Conservation (phyloP, 2,329 filamentous ascomycete species). For the Neurospora crassa region DNA sequence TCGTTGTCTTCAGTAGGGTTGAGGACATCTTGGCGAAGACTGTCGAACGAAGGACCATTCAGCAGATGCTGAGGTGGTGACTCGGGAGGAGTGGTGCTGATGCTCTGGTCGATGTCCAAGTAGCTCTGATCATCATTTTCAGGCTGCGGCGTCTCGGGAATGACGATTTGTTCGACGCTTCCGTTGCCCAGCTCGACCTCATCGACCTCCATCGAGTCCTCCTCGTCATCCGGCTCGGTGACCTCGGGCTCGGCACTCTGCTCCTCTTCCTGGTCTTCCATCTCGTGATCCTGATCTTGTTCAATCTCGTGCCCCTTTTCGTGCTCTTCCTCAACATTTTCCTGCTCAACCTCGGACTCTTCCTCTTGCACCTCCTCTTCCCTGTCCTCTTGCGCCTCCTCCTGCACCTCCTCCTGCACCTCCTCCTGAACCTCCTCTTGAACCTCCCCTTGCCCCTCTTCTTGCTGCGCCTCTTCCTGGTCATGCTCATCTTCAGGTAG, state of each 20-base stretch:
- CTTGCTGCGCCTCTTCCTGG: slow-evolving; percentile 2
- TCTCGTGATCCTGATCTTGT: slow-evolving; percentile 3
- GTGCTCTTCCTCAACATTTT: slow-evolving; percentile 1
- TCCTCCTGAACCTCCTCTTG: slow-evolving; percentile 1
- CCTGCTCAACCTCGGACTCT: slow-evolving; percentile 1
- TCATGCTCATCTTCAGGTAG: not conserved
- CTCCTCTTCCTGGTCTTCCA: slow-evolving; percentile 13
- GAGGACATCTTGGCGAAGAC: not conserved
- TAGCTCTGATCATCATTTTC: not conserved
- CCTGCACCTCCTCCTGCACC: not conserved
- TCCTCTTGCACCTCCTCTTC: not conserved
- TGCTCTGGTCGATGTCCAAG: not conserved
- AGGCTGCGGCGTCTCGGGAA: slow-evolving; percentile 1
- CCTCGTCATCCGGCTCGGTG: not conserved
- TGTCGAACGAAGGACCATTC: not conserved
- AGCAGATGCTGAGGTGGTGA: not conserved
- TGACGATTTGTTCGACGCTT: not conserved
- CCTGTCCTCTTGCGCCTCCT: not conserved
- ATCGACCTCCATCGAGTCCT: slow-evolving; percentile 10
- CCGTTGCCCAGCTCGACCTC: slow-evolving; percentile 2
- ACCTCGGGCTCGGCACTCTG: slow-evolving; percentile 1
- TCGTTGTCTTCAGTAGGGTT: not conserved
- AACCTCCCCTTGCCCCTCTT: not conserved
- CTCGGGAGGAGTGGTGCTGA: not conserved
- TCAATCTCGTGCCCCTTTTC: slow-evolving; percentile 1